Evolutionary conservation across 1,139 yeast species (phyloP), one percentile per base, ranked within the genome.

Genomic region (Kodamaea fungicola): DNA sequence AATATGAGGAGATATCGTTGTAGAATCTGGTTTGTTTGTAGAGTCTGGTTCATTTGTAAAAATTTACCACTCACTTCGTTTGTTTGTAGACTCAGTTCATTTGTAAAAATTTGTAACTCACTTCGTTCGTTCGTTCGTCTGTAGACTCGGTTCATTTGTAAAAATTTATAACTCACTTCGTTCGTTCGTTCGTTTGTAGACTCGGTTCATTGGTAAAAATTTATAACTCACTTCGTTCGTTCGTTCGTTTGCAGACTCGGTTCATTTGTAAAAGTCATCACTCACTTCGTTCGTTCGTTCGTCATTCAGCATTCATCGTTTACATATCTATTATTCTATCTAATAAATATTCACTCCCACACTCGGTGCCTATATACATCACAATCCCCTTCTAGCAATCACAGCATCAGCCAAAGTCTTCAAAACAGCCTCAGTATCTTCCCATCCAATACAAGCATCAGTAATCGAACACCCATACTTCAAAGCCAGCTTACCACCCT

Each of bases 391-490:
- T 73, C 96, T 83, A 41, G 74, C 73, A 59, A 79, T 78, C 27
- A 90, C 92, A 41, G 96, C 94, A 40, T 76, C 76, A 22, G 97
- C 83, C 53, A 92, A 76, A 29, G 68, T 67, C 42, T 75, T 74
- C 54, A 92, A 74, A 37, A 87, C 92, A 10, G 66, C 71, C 45
- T 76, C 89, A 28, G 97, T 92, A 42, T 79, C 74, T 32, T 84
- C 90, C 86, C 95, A 87, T 50, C 86, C 78, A 47, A 92, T 89
- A 73, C 98, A 92, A 28, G 96, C 96, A 64, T 92, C 97, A 27
- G 98, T 92, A 55, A 92, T 90, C 34, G 96, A 86, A 51, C 92
- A 86, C 41, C 97, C 97, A 65, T 92, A 90, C 53, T 82, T 78
- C 62, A 90, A 74, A 22, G 65, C 67, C 44, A 75, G 77, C 59